Percentiles rank a stretch among this genome's conserved stretches.
phyloP scores from a whole-genome alignment of 2,329 filamentous ascomycete genomes.

The Ophiobolus disseminans region DNA sequence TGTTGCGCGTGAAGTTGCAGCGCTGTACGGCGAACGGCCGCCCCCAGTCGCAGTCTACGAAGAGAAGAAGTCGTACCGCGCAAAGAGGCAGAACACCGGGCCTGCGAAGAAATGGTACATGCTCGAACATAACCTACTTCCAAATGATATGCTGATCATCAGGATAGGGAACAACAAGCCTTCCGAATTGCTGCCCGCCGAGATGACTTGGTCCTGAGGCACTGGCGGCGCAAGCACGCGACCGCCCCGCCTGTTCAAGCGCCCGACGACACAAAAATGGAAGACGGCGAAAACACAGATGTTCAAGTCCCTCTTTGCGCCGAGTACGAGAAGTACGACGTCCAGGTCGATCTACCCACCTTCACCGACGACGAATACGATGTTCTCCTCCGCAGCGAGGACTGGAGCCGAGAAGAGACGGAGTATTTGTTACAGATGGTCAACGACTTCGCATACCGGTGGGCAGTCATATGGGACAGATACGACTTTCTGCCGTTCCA shows the following conservation, averaged over 20 bases:
- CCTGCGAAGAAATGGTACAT: constrained; percentile 49
- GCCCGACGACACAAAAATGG: constrained; percentile 41
- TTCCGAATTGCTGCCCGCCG: constrained; percentile 81
- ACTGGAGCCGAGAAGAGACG: constrained; percentile 93
- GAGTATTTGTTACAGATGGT: constrained; percentile 84
- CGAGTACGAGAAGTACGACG: constrained; percentile 85
- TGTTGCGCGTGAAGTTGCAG: constrained; percentile 51
- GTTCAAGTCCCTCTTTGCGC: constrained; percentile 57
- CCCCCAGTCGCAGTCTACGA: constrained; percentile 52
- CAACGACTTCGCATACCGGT: constrained; percentile 82
- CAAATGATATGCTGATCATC: not conserved
- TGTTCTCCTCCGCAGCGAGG: constrained; percentile 71
- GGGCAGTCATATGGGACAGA: constrained; percentile 90
- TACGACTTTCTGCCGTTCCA: constrained; percentile 73
- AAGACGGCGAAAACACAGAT: constrained; percentile 43
- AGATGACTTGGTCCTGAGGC: constrained; percentile 74
- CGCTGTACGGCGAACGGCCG: constrained; percentile 50
- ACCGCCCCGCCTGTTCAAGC: constrained; percentile 37
- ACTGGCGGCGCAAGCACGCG: constrained; percentile 75
- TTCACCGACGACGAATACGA: constrained; percentile 91
- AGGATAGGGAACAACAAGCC: constrained; percentile 49
- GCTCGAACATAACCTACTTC: not conserved
- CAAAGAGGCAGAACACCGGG: constrained; percentile 48
- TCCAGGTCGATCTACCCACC: constrained; percentile 76
- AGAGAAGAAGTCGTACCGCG: constrained; percentile 49